phyloP scores from a whole-genome alignment of 495 filamentous ascomycete species.

The Aspergillus olivimuriae region DNA sequence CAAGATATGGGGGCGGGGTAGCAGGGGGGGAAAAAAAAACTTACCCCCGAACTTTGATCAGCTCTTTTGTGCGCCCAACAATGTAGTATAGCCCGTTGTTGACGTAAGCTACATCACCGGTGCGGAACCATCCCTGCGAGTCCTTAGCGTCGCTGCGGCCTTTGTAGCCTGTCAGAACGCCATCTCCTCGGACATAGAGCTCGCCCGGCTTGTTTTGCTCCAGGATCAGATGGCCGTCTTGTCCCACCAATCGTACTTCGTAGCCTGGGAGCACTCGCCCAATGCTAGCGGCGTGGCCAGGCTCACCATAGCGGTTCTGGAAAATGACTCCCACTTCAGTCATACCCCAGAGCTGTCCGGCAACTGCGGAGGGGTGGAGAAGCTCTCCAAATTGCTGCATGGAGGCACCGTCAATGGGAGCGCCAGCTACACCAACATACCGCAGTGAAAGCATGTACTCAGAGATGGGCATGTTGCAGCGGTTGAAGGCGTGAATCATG shows the following conservation, averaged over 20 bases:
- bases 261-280: slow-evolving; percentile 65
- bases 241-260: slow-evolving; percentile 49
- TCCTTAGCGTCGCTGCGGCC: slow-evolving; percentile 35
- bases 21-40: slow-evolving; percentile 8
- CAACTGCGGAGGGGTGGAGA: slow-evolving; percentile 12
- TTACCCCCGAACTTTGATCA: slow-evolving; percentile 64
- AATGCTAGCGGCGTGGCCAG: slow-evolving; percentile 43
- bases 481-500: slow-evolving; percentile 49
- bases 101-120: slow-evolving; percentile 67
- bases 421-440: slow-evolving; percentile 23
- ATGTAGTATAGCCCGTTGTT: slow-evolving; percentile 56
- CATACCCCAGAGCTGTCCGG: slow-evolving; percentile 25
- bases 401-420: slow-evolving; percentile 19
- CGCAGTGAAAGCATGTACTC: slow-evolving; percentile 45
- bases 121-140: slow-evolving; percentile 66
- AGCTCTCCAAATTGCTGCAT: slow-evolving; percentile 17
- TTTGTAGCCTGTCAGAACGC: slow-evolving; percentile 32
- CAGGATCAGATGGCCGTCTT: slow-evolving; percentile 42
- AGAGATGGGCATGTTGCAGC: slow-evolving; percentile 31
- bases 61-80: slow-evolving; percentile 69
- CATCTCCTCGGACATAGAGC: slow-evolving; percentile 42
- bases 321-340: slow-evolving; percentile 49
- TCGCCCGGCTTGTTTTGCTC: slow-evolving; percentile 47
- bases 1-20: no score
- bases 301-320: slow-evolving; percentile 42